phyloP scores from a whole-genome alignment of 768 basidiomycete species.

The Boletellus ananiceps region DNA sequence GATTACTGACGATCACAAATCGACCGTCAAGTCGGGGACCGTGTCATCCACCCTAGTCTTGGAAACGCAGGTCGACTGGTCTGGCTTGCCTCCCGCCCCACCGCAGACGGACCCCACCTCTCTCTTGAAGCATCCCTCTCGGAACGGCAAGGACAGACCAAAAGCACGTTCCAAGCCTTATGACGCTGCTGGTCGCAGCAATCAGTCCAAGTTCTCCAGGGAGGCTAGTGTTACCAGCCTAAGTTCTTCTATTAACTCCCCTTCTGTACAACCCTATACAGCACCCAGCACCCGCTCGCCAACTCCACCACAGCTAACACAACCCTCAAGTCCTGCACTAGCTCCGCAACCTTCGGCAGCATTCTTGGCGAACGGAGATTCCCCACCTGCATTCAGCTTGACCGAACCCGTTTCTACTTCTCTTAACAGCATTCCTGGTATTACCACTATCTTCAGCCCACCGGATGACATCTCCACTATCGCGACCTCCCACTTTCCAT shows the following conservation, averaged over 20 bases:
- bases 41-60: conserved; percentile 33
- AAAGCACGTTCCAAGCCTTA: conserved; percentile 73
- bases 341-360: conserved; percentile 4
- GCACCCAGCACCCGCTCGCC: conserved; percentile 29
- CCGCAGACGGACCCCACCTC: conserved; percentile 33
- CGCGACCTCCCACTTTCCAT: conserved; percentile 14
- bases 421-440: conserved; percentile 2
- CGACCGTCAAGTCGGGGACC: conserved; percentile 37
- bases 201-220: conserved; percentile 45
- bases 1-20: conserved; percentile 99
- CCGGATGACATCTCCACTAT: conserved; percentile 13
- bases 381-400: conserved; percentile 1
- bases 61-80: conserved; percentile 49
- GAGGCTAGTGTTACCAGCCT: conserved; percentile 53
- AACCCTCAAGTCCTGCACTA: conserved; percentile 12
- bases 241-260: conserved; percentile 44
- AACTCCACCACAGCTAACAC: conserved; percentile 25
- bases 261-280: conserved; percentile 36
- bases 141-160: conserved; percentile 40
- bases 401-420: conserved; percentile 11
- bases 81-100: conserved; percentile 28
- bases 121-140: conserved; percentile 43
- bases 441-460: conserved; percentile 12
- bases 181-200: conserved; percentile 36
- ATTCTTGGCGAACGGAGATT: conserved; percentile 5